Conservation (phyloP, 192 early-diverging fungal species). For the Umbelopsis sp. region DNA sequence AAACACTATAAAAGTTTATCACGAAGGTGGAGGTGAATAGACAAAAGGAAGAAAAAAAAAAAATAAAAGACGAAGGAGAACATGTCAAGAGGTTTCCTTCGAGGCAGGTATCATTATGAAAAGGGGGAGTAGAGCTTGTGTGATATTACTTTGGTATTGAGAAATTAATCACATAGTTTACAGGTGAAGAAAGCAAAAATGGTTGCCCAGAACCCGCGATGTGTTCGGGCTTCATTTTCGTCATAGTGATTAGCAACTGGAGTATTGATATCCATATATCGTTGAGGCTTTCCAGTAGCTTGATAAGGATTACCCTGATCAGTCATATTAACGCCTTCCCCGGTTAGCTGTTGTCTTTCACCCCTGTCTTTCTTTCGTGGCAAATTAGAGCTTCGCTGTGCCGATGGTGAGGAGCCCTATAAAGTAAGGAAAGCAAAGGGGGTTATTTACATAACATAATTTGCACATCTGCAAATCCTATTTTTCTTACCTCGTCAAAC, state of each 20-base stretch:
- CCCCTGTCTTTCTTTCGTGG: conserved; percentile 10
- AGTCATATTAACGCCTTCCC: not conserved
- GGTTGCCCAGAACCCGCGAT: conserved; percentile 10
- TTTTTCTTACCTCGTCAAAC: conserved; percentile 42
- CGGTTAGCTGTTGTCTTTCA: conserved; percentile 2
- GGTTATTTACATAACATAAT: not conserved
- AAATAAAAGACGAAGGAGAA: not conserved
- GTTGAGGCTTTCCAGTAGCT: not conserved
- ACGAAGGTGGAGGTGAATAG: not conserved
- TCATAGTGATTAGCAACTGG: not conserved
- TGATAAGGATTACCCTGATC: conserved; percentile 14
- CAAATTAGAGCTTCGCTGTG: not conserved
- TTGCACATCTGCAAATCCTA: not conserved
- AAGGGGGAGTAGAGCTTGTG: too few species aligned
- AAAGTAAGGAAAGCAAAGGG: not conserved
- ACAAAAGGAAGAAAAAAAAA: not conserved
- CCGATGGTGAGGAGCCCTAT: not conserved
- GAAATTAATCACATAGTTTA: conserved; percentile 18
- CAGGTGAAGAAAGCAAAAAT: conserved; percentile 16
- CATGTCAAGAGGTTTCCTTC: not conserved
- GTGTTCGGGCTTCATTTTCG: not conserved
- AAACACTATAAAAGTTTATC: too few species aligned
- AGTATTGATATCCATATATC: conserved; percentile 7
- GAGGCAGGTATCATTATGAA: not conserved
- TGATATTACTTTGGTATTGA: not conserved